Evolutionary conservation across 164 flowering plant species (phyloP).

Genomic region (Magnolia kwangsiensis): DNA sequence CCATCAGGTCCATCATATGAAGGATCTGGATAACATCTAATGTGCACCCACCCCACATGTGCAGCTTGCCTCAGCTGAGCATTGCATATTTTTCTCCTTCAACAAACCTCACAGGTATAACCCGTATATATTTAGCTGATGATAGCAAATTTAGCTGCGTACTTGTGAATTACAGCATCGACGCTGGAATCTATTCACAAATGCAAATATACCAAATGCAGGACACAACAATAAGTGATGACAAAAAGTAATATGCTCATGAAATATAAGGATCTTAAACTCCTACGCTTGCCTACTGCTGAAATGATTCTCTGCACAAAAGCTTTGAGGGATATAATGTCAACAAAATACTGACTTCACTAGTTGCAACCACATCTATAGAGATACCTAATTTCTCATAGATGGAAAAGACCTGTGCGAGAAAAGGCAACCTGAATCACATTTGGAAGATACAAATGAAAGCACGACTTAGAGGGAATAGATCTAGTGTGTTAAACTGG

Average conservation of each 20-base stretch:
- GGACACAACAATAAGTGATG: too few relatives aligned
- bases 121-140: too few relatives aligned
- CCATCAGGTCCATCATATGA: too few relatives aligned
- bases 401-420: conserved; percentile 73
- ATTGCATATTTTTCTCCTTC: too few relatives aligned
- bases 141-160: too few relatives aligned
- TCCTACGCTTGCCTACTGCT: conserved; percentile 80
- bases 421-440: neutral
- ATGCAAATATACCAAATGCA: neutral
- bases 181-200: neutral
- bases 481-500: neutral
- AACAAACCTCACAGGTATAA: too few relatives aligned
- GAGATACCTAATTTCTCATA: conserved; percentile 96
- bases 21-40: too few relatives aligned
- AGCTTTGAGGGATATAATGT: conserved; percentile 92
- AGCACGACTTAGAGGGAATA: neutral
- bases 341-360: conserved; percentile 95
- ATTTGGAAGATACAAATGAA: neutral
- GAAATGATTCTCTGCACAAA: conserved; percentile 96
- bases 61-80: too few relatives aligned
- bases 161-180: too few relatives aligned
- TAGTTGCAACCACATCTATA: conserved; percentile 95
- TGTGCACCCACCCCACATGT: too few relatives aligned
- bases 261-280: conserved; percentile 1
- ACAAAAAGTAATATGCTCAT: too few relatives aligned